phyloP scores from a whole-genome alignment of 768 basidiomycete species.

The Clitopilus hobsonii region DNA sequence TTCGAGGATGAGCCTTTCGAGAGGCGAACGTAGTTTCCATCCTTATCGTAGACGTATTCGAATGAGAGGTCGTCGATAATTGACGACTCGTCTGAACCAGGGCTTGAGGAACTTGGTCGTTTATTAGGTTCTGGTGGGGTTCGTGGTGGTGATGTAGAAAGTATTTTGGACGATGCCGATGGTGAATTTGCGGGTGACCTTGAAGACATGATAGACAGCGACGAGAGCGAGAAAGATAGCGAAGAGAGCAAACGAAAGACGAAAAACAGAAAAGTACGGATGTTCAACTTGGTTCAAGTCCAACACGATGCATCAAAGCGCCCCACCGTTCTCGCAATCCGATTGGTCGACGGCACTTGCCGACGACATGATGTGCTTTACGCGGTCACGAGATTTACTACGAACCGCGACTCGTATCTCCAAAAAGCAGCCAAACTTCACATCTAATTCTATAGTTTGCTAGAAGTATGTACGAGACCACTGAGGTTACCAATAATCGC shows the following conservation, averaged over 20 bases:
- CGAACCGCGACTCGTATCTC: not conserved
- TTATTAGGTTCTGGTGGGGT: conserved; percentile 31
- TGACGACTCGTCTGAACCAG: conserved; percentile 54
- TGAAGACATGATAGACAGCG: conserved; percentile 18
- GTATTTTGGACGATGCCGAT: conserved; percentile 10
- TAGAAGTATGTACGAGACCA: conserved; percentile 23
- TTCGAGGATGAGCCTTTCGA: conserved; percentile 47
- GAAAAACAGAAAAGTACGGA: conserved; percentile 7
- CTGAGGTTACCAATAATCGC: conserved; percentile 52
- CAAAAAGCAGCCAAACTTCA: not conserved
- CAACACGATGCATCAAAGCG: conserved; percentile 27
- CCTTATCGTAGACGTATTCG: conserved; percentile 53
- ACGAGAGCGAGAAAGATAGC: conserved; percentile 22
- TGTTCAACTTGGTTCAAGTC: not conserved
- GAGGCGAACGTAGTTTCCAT: conserved; percentile 52
- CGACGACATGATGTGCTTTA: conserved; percentile 20
- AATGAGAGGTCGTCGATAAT: conserved; percentile 63
- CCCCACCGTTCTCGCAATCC: conserved; percentile 14
- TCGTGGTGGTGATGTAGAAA: conserved; percentile 33
- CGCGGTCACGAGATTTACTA: conserved; percentile 32
- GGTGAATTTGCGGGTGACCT: conserved; percentile 9
- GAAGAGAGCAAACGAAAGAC: conserved; percentile 14
- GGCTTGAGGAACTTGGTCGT: conserved; percentile 24
- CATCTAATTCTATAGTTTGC: conserved; percentile 29
- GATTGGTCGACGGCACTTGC: conserved; percentile 14